These are phyloP conservation scores for Pseudogymnoascus pannorum DNA, from an alignment of 2,329 filamentous ascomycete species.

Conservation along the genomic window DNA sequence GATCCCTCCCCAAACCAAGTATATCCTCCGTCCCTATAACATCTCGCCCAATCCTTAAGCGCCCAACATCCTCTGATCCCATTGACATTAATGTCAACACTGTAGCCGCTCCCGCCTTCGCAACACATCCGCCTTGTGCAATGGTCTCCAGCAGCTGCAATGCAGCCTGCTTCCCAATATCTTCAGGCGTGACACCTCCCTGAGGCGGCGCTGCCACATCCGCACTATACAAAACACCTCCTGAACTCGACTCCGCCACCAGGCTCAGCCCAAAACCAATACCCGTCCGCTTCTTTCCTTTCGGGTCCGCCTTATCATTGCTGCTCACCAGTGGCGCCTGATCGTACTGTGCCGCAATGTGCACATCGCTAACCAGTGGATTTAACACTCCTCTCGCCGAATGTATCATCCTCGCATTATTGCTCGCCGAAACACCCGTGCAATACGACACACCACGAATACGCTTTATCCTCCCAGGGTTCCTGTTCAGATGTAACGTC, in stretches of 20 bases:
- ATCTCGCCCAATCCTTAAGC: conserved; percentile 72
- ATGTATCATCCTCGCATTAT: conserved; percentile 94
- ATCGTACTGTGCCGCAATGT: conserved; percentile 77
- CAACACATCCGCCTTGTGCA: conserved; percentile 73
- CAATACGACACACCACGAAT: conserved; percentile 92
- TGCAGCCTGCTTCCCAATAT: conserved; percentile 81
- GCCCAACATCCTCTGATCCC: conserved; percentile 92
- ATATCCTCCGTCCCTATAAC: conserved; percentile 75
- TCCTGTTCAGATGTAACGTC: conserved; percentile 79
- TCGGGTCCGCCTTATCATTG: conserved; percentile 47
- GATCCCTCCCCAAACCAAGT: conserved; percentile 72
- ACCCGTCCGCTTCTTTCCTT: conserved; percentile 61
- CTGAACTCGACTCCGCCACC: conserved; percentile 82
- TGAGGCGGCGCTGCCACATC: conserved; percentile 69
- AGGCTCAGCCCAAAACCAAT: conserved; percentile 88
- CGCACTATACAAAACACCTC: conserved; percentile 77
- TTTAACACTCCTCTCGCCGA: conserved; percentile 82
- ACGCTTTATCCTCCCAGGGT: conserved; percentile 75
- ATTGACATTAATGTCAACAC: conserved; percentile 91
- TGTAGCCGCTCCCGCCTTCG: conserved; percentile 61
- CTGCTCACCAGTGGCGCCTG: conserved; percentile 49
- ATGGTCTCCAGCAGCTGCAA: conserved; percentile 83
- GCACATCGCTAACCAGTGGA: conserved; percentile 76
- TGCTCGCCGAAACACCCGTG: conserved; percentile 82
- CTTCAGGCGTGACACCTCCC: conserved; percentile 80